Evolutionary conservation across 2,329 filamentous ascomycete species (phyloP).

Genomic region (Blastomyces emzantsi): DNA sequence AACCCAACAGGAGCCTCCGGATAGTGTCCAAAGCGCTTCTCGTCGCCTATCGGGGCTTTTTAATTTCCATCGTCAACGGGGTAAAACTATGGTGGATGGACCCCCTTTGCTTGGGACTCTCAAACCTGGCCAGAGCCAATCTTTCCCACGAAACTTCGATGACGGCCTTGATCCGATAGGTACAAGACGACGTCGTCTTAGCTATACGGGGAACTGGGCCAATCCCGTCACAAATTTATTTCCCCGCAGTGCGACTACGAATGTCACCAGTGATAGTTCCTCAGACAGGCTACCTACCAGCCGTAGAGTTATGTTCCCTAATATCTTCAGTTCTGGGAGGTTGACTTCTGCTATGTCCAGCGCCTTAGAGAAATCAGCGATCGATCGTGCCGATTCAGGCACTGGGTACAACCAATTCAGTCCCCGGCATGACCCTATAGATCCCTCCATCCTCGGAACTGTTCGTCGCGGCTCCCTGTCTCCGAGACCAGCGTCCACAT

Average conservation of each 20-base stretch:
- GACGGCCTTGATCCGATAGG: constrained; percentile 46
- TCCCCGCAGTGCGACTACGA: constrained; percentile 37
- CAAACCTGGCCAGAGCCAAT: constrained; percentile 53
- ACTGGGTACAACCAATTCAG: constrained; percentile 41
- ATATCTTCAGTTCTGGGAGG: constrained; percentile 35
- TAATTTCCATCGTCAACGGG: constrained; percentile 50
- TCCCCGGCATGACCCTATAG: constrained; percentile 39
- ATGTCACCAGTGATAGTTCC: constrained; percentile 35
- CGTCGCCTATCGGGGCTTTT: constrained; percentile 51
- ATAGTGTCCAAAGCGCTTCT: constrained; percentile 40
- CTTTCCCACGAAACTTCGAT: constrained; percentile 49
- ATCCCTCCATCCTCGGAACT: constrained; percentile 37
- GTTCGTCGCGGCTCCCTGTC: constrained; percentile 38
- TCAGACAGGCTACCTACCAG: constrained; percentile 27
- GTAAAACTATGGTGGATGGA: constrained; percentile 52
- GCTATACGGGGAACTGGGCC: constrained; percentile 49
- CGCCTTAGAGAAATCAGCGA: constrained; percentile 22
- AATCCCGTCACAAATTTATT: constrained; percentile 41
- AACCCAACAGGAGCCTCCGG: constrained; percentile 16
- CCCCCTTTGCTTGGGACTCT: constrained; percentile 50
- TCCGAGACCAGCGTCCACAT: constrained; percentile 44
- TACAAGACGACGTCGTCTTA: constrained; percentile 45
- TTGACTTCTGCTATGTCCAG: constrained; percentile 28
- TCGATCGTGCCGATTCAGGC: constrained; percentile 27
- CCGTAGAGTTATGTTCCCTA: constrained; percentile 33